These are phyloP conservation scores for Tricholomella constricta DNA, from an alignment of 768 basidiomycete species.

Conservation along the genomic window DNA sequence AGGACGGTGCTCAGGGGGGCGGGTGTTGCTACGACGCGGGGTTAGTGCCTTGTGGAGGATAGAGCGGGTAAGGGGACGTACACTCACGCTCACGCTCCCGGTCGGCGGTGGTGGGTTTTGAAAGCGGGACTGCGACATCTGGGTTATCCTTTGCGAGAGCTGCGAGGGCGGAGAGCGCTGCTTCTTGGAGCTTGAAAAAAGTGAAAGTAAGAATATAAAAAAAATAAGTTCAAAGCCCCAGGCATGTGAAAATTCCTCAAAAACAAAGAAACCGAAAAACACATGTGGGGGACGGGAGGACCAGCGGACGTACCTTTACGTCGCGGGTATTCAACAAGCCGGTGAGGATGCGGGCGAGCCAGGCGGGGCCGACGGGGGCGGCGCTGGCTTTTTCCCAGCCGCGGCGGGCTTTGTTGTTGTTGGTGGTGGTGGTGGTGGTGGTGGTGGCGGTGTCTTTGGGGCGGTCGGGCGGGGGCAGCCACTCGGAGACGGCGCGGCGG, in stretches of 20 bases:
- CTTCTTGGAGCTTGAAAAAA: conserved; percentile 58
- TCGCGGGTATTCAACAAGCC: conserved; percentile 53
- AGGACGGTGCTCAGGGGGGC: conserved; percentile 48
- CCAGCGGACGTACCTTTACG: conserved; percentile 52
- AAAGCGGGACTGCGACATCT: conserved; percentile 49
- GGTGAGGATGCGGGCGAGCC: conserved; percentile 54
- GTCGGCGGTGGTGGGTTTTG: conserved; percentile 42
- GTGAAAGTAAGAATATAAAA: background rate
- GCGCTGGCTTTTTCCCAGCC: conserved; percentile 73
- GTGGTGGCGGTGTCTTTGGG: background rate
- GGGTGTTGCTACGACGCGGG: conserved; percentile 21
- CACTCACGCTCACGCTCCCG: conserved; percentile 41
- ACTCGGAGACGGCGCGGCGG: conserved; percentile 54
- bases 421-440: conserved; percentile 34
- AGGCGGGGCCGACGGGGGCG: conserved; percentile 32
- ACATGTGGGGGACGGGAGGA: no score
- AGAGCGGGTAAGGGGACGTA: no score
- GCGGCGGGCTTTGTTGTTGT: conserved; percentile 57
- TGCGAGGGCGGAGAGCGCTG: conserved; percentile 62
- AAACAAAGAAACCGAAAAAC: no score
- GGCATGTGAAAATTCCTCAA: no score
- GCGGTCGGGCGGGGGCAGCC: conserved; percentile 59
- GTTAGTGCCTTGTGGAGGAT: no score
- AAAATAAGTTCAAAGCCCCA: no score
- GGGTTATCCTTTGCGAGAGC: conserved; percentile 67